phyloP scores from a whole-genome alignment of 305 asterid genomes.

The Lippia alba region DNA sequence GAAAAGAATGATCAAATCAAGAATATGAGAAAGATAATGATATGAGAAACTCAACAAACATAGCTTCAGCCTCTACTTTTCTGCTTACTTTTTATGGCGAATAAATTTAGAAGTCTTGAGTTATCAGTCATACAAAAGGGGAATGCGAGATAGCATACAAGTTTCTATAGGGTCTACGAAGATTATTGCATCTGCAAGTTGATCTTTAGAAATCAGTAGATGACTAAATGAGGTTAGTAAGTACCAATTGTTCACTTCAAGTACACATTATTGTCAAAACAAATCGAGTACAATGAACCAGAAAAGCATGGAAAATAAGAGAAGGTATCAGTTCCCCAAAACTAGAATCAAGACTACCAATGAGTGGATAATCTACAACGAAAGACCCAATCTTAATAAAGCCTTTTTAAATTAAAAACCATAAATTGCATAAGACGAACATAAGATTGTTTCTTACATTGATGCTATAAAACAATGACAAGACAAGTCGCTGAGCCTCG shows the following conservation, averaged over 20 bases:
- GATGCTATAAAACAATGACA: constrained; percentile 89
- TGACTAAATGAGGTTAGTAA: constrained; percentile 1
- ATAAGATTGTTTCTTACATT: constrained; percentile 62
- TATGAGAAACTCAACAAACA: background rate
- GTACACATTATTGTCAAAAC: background rate
- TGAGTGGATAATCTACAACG: background rate
- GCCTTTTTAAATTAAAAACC: constrained; percentile 15
- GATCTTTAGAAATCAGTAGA: constrained; percentile 6
- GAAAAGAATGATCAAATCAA: constrained; percentile 1
- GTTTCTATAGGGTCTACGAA: constrained; percentile 14
- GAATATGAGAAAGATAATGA: constrained; percentile 14
- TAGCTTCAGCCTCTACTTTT: background rate
- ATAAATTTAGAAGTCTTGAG: background rate
- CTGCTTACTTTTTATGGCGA: background rate
- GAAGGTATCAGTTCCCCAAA: constrained; percentile 1
- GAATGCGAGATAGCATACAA: constrained; percentile 16
- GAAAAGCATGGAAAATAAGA: constrained; percentile 10
- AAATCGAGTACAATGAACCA: constrained; percentile 13
- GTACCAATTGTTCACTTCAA: constrained; percentile 6
- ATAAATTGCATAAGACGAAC: constrained; percentile 5
- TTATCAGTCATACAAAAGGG: constrained; percentile 8
- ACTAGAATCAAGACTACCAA: constrained; percentile 21
- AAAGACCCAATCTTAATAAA: constrained; percentile 9
- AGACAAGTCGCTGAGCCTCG: constrained; percentile 93
- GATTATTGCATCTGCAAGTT: background rate